Conservation (phyloP, 78 protist genomes). For the Polysphondylium violaceum region DNA sequence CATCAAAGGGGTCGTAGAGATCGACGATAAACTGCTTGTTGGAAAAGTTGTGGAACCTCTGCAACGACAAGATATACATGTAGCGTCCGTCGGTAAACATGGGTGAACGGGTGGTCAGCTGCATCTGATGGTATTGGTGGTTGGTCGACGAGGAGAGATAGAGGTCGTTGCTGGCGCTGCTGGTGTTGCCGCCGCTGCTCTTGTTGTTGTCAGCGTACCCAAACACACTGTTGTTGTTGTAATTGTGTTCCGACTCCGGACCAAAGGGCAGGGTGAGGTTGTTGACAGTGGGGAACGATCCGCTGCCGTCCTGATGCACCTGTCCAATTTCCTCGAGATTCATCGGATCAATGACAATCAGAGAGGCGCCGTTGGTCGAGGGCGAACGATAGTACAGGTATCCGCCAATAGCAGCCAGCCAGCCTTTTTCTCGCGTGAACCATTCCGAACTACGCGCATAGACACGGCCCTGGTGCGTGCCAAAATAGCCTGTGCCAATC, state of each 20-base stretch:
- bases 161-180: background rate
- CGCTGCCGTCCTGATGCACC: constrained; percentile 72
- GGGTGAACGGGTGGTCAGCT: constrained; percentile 52
- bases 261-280: constrained; percentile 68
- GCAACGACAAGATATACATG: constrained; percentile 58
- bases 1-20: constrained; percentile 64
- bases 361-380: constrained; percentile 42
- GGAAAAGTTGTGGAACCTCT: constrained; percentile 37
- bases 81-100: constrained; percentile 78
- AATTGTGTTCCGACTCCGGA: constrained; percentile 34
- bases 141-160: too few relatives aligned
- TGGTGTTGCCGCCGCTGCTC: background rate
- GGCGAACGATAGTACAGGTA: constrained; percentile 81
- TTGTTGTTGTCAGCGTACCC: background rate
- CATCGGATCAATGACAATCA: constrained; percentile 66
- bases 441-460: constrained; percentile 43
- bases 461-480: constrained; percentile 80
- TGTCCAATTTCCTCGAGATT: constrained; percentile 55
- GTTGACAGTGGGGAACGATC: constrained; percentile 31
- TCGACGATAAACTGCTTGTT: constrained; percentile 73
- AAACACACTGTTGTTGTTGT: background rate
- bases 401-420: constrained; percentile 39
- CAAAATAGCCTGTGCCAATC: constrained; percentile 79
- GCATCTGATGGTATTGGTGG: background rate
- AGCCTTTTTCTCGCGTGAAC: constrained; percentile 79